phyloP scores from a whole-genome alignment of 1,284 basidiomycete genomes.

The Mycena citricolor region DNA sequence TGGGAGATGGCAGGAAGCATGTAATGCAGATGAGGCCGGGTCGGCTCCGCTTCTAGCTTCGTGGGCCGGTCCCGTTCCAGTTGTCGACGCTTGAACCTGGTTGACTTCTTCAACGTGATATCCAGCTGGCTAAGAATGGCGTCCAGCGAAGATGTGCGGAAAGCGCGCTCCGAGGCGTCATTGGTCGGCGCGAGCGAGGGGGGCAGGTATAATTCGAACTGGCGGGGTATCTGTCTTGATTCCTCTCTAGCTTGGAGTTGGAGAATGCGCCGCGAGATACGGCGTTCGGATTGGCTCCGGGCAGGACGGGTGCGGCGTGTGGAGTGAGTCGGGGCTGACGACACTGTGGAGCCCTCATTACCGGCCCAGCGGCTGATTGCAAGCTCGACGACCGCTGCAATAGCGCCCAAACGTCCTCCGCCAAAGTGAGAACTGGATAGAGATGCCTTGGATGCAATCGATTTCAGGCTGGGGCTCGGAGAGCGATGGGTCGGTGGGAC shows the following conservation, averaged over 20 bases:
- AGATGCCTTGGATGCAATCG: slow-evolving; percentile 36
- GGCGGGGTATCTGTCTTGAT: slow-evolving; percentile 56
- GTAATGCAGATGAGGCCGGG: slow-evolving; percentile 33
- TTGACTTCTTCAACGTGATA: slow-evolving; percentile 45
- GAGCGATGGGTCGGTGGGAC: slow-evolving; percentile 32
- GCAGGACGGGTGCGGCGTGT: slow-evolving; percentile 42
- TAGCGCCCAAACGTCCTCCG: slow-evolving; percentile 43
- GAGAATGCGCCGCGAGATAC: slow-evolving; percentile 51
- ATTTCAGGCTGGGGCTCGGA: slow-evolving; percentile 27
- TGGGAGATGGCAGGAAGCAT: slow-evolving; percentile 35
- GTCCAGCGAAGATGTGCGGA: slow-evolving; percentile 53
- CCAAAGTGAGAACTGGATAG: slow-evolving; percentile 39
- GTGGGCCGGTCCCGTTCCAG: slow-evolving; percentile 31
- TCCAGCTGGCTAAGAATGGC: slow-evolving; percentile 58
- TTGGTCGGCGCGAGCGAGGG: slow-evolving; percentile 33
- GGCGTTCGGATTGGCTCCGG: slow-evolving; percentile 52
- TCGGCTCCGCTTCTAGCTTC: slow-evolving; percentile 14
- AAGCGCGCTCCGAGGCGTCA: slow-evolving; percentile 32
- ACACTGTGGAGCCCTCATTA: slow-evolving; percentile 37
- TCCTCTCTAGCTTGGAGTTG: slow-evolving; percentile 61
- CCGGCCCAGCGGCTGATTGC: slow-evolving; percentile 58
- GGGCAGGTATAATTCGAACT: slow-evolving; percentile 66
- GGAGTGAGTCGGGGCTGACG: slow-evolving; percentile 43
- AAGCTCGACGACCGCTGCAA: slow-evolving; percentile 52
- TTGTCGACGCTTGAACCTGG: slow-evolving; percentile 35